Base-by-base conservation (phyloP, 2,329 filamentous ascomycete genomes). In the Fusarium nematophilum region DNA sequence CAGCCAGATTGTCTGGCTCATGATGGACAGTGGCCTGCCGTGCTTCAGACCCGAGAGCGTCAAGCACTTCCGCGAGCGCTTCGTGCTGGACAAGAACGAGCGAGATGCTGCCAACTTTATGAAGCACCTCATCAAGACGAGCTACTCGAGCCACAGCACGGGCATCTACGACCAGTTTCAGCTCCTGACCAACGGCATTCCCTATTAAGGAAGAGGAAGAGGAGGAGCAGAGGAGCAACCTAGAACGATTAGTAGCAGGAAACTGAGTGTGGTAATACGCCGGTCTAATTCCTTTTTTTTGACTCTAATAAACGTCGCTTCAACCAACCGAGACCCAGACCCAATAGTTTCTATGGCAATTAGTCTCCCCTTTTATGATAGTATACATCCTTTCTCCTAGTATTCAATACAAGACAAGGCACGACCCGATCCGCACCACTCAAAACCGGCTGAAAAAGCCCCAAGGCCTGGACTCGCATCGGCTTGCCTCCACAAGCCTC, bases 111-210 rank as follows among this genome's bases (percentile, higher is more conserved):
- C 94, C 1, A 93, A 97, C 58, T 96, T 95, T 69, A 96, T 99
- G 87, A 87, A 89, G 66, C 91, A 91, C 49, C 80, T 98, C 69
- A 90, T 97, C 71, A 90, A 89, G 80, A 96, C 90, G 83, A 97
- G 93, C 73, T 91, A 95, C 71, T 86, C 89, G 54, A 97, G 91
- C 78, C 91, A 95, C 73, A 93, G 90, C 52, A 99, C 95, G 1
- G 93, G 92, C 64, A 90, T 94, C 40, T 99, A 99, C 75, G 96
- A 99, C 78, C 92, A 97, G 75, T 99, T 97, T 83, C 95, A 99
- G 81, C 80, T 97, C 70, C 80, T 97, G 77, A 98, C 95, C 26
- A 98, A 99, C 73, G 95, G 94, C 6, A 99, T 99, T 75, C 95
- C 95, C 27, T 98, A 96, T 73, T 97, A 83, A 69, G 40, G 38